phyloP scores from a whole-genome alignment of 805 yeast genomes.

The Zygosaccharomyces bisporus region DNA sequence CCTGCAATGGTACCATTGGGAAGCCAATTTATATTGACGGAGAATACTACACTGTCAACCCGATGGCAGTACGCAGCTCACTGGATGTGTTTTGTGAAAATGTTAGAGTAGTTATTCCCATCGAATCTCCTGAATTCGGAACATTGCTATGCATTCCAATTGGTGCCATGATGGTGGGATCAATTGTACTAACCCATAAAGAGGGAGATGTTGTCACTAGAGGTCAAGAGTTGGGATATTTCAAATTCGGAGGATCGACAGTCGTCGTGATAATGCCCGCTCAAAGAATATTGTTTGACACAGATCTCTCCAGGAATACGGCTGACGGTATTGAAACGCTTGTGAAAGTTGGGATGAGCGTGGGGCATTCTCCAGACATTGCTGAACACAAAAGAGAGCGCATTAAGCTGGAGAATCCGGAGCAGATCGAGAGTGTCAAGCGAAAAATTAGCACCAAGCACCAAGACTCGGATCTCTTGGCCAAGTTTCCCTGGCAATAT shows the following conservation, averaged over 20 bases:
- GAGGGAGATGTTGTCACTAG: slow-evolving; percentile 56
- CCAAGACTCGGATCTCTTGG: slow-evolving; percentile 19
- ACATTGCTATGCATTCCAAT: slow-evolving; percentile 72
- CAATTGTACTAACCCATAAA: slow-evolving; percentile 66
- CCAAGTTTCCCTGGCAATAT: slow-evolving; percentile 32
- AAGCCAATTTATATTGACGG: slow-evolving; percentile 72
- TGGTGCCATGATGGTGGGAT: slow-evolving; percentile 99
- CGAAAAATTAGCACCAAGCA: slow-evolving; percentile 30
- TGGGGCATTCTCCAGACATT: slow-evolving; percentile 64
- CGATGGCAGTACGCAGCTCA: slow-evolving; percentile 89
- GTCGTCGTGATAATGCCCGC: slow-evolving; percentile 61
- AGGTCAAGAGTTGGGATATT: slow-evolving; percentile 88
- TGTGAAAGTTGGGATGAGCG: slow-evolving; percentile 84
- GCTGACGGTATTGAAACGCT: slow-evolving; percentile 70
- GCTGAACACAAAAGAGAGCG: slow-evolving; percentile 49
- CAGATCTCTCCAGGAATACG: slow-evolving; percentile 70
- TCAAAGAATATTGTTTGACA: slow-evolving; percentile 55
- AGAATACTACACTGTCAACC: slow-evolving; percentile 92
- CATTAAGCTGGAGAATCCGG: slow-evolving; percentile 31
- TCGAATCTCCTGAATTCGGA: slow-evolving; percentile 75
- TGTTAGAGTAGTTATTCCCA: slow-evolving; percentile 71
- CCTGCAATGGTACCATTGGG: slow-evolving; percentile 72
- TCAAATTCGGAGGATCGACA: slow-evolving; percentile 95
- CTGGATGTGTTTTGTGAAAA: slow-evolving; percentile 93
- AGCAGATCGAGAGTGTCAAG: slow-evolving; percentile 29